phyloP scores from a whole-genome alignment of 768 basidiomycete species.

The Suillus alpinus region DNA sequence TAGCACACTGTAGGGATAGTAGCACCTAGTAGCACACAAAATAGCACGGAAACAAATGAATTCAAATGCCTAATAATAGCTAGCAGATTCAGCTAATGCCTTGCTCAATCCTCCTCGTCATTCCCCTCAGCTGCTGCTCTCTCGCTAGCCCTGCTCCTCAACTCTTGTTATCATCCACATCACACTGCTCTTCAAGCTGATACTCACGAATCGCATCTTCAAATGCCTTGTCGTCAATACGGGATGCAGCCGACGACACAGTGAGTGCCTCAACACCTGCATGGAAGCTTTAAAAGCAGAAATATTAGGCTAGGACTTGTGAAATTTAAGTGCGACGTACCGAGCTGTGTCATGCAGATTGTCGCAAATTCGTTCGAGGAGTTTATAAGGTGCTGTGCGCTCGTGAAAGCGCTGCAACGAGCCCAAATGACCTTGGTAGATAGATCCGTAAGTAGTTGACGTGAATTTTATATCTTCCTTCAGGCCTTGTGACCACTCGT shows the following conservation, averaged over 20 bases:
- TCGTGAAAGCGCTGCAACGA: slow-evolving; percentile 4
- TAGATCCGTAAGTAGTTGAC: neutral
- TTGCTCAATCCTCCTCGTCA: neutral
- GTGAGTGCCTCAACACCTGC: too few relatives aligned
- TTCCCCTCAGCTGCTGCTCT: neutral
- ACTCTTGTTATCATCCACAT: neutral
- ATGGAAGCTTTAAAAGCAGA: too few relatives aligned
- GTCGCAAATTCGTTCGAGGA: neutral
- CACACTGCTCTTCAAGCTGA: neutral
- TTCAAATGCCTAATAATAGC: neutral
- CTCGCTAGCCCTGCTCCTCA: neutral
- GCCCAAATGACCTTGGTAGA: slow-evolving; percentile 6
- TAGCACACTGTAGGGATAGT: neutral
- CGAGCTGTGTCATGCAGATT: neutral
- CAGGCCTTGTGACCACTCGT: neutral
- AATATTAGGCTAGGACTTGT: too few relatives aligned
- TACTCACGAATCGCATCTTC: neutral
- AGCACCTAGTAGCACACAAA: neutral
- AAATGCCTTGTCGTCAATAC: too few relatives aligned
- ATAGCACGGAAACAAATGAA: neutral
- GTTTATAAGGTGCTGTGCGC: neutral
- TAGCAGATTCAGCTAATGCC: neutral
- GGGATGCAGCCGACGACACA: too few relatives aligned
- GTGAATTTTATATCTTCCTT: neutral
- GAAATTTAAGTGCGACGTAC: neutral